phyloP scores from a whole-genome alignment of 2,329 filamentous ascomycete genomes.

The Arthrobotrys entomopaga region DNA sequence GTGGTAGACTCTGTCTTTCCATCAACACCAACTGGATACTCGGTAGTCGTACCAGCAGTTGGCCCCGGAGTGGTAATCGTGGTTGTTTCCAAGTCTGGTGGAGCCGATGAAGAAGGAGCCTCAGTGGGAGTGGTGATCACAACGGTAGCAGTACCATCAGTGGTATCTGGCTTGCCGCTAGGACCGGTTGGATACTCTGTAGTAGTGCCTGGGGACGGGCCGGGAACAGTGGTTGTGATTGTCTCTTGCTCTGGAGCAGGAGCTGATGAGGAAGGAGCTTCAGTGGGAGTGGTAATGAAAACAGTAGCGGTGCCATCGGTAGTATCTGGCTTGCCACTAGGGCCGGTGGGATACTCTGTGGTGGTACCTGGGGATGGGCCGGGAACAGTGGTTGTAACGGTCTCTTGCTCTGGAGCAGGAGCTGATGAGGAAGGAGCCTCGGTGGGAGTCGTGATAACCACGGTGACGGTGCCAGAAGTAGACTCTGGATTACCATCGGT shows the following conservation, averaged over 20 bases:
- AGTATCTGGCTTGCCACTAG: background rate
- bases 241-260: too few species aligned
- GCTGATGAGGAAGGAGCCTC: background rate
- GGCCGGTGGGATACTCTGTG: background rate
- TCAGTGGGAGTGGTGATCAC: too few species aligned
- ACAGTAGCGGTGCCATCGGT: too few species aligned
- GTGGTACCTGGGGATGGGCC: background rate
- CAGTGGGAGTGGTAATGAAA: too few species aligned
- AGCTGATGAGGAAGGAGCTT: too few species aligned
- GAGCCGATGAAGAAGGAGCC: too few species aligned
- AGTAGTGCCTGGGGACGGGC: too few species aligned
- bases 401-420: background rate
- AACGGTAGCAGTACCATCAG: too few species aligned
- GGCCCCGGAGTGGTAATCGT: background rate
- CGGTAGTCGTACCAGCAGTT: background rate
- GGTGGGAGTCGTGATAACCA: background rate
- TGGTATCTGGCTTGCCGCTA: too few species aligned
- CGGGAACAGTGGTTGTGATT: too few species aligned
- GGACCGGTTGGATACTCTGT: too few species aligned
- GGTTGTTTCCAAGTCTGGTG: background rate
- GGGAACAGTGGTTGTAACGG: background rate
- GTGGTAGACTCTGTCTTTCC: background rate
- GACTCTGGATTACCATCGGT: background rate
- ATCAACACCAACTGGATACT: background rate
- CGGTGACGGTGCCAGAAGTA: background rate